A percentile compares a stretch with the other conserved stretches of the same genome.
These are phyloP conservation scores for Amyloporia xantha DNA, from an alignment of 768 basidiomycete genomes.

Conservation along the genomic window DNA sequence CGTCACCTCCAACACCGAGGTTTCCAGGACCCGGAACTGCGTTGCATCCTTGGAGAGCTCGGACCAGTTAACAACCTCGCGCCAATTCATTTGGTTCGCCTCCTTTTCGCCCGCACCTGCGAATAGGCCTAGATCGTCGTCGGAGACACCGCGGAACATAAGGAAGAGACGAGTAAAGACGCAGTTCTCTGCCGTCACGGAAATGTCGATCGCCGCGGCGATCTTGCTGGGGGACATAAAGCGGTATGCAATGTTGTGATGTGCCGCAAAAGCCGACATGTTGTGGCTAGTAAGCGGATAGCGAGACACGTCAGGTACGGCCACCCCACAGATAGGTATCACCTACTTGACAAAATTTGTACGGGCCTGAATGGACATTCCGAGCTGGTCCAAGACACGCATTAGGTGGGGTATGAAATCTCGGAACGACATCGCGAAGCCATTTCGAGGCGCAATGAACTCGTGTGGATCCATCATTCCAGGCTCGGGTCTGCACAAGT, in stretches of 20 bases:
- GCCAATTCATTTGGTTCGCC: slow-evolving; percentile 75
- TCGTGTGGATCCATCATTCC: slow-evolving; percentile 70
- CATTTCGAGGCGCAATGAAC: slow-evolving; percentile 75
- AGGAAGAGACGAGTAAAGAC: slow-evolving; percentile 81
- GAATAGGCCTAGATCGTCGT: slow-evolving; percentile 73
- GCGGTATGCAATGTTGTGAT: slow-evolving; percentile 88
- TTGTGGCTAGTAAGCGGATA: slow-evolving; percentile 49
- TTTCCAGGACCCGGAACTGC: slow-evolving; percentile 75
- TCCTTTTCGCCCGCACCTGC: slow-evolving; percentile 82
- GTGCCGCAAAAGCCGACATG: slow-evolving; percentile 61
- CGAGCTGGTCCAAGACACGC: slow-evolving; percentile 78
- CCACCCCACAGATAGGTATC: not conserved
- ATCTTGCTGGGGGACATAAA: slow-evolving; percentile 76
- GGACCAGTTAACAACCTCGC: slow-evolving; percentile 73
- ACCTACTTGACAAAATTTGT: slow-evolving; percentile 76
- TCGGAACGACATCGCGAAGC: slow-evolving; percentile 76
- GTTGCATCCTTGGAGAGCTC: slow-evolving; percentile 72
- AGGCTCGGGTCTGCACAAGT: slow-evolving; percentile 60
- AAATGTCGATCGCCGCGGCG: slow-evolving; percentile 82
- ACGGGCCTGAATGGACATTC: slow-evolving; percentile 76
- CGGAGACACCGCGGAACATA: slow-evolving; percentile 76
- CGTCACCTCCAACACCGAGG: slow-evolving; percentile 65
- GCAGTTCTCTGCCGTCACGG: slow-evolving; percentile 74
- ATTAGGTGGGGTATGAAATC: slow-evolving; percentile 79
- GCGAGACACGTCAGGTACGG: not conserved